Evolutionary conservation across 495 filamentous ascomycete genomes (phyloP), one percentile per base, ranked within the genome.

Genomic region (Delitschia confertaspora): DNA sequence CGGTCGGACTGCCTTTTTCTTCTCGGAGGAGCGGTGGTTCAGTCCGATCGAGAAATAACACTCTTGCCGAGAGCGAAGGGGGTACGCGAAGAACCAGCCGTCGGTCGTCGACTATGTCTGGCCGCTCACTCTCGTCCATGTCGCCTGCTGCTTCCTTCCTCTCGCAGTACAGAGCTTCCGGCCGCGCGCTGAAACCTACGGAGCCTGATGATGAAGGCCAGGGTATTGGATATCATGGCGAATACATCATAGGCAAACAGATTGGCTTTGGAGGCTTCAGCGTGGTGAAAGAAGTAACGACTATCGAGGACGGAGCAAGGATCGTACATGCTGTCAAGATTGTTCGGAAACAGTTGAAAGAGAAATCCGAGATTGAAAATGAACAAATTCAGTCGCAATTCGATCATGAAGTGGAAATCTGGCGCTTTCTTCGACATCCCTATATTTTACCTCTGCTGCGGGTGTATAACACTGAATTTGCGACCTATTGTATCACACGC

Each of bases 401-500:
- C 42, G 81, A 84, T 46, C 81, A 83, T 47, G 82, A 86, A 60
- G 74, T 85, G 18, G 65, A 70, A 18, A 68, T 86, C 10, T 86
- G 82, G 82, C 66, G 81, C 21, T 79, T 72, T 47, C 65, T 85
- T n/a, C 72, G 66, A 38, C 78, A 85, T 51, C 72, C 68, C 5
- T 71, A 83, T 54, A 73, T 86, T 19, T 57, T 86, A 22, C 71
- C 75, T 0, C 66, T 86, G 2, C 69, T 83, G 47, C 71, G 72
- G 3, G 82, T 84, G 9, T 82, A 80, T 56, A 78, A 80, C 56
- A 83, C 76, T 10, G 71, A 80, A 30, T 80, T 72, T 41, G 82
- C 82, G 9, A 86, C 80, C 0, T 85, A 79, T 55, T 84, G 81
- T 53, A 83, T 86, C 62, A 86, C 77, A 29, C 73, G 76, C 40